These are phyloP conservation scores for Pyrenophora seminiperda DNA, from an alignment of 2,329 filamentous ascomycete genomes.

Conservation along the genomic window DNA sequence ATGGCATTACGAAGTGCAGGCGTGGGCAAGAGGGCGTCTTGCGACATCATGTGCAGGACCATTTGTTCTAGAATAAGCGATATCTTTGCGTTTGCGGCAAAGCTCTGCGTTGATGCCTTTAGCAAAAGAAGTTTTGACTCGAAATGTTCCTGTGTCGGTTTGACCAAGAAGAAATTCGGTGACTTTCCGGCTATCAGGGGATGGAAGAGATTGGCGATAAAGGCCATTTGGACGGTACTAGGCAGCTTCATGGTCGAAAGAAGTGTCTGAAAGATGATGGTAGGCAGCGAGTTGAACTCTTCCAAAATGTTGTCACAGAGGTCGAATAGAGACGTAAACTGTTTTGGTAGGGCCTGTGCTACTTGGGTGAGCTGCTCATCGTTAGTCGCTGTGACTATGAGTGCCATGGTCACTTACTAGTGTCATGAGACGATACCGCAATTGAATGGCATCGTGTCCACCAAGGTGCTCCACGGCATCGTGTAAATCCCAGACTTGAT, in stretches of 20 bases:
- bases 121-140: conserved; percentile 33
- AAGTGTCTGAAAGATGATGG: conserved; percentile 63
- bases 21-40: conserved; percentile 27
- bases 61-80: conserved; percentile 44
- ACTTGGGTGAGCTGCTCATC: conserved; percentile 44
- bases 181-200: conserved; percentile 31
- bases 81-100: conserved; percentile 43
- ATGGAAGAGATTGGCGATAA: conserved; percentile 48
- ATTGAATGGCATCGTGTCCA: conserved; percentile 60
- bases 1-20: conserved; percentile 52
- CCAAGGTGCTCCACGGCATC: conserved; percentile 41
- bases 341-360: conserved; percentile 46
- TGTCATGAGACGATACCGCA: conserved; percentile 68
- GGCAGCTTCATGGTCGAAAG: conserved; percentile 55
- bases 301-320: conserved; percentile 66
- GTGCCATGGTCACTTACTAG: conserved; percentile 50
- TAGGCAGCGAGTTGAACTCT: conserved; percentile 62
- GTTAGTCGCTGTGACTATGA: conserved; percentile 19
- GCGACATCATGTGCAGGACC: conserved; percentile 37
- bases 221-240: conserved; percentile 53
- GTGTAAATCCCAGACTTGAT: conserved; percentile 5
- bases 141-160: conserved; percentile 38
- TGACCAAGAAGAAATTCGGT: conserved; percentile 32
- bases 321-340: conserved; percentile 58
- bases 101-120: conserved; percentile 34